Conservation (phyloP, 768 basidiomycete species). For the Mycena olivaceomarginata region DNA sequence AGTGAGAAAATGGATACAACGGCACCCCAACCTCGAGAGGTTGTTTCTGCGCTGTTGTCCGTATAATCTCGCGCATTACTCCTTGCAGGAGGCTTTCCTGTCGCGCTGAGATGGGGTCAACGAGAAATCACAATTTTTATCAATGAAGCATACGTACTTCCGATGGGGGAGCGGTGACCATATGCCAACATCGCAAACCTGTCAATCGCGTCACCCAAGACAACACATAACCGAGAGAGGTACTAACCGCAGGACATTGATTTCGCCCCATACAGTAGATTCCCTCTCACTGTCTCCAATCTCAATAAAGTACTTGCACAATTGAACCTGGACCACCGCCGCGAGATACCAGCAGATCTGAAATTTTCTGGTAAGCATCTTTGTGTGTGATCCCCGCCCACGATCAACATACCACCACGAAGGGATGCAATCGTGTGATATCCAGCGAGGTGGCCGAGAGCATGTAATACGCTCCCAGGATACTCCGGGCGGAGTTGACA, state of each 20-base stretch:
- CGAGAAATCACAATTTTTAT: constrained; percentile 33
- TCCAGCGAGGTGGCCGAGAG: constrained; percentile 91
- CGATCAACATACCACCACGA: constrained; percentile 78
- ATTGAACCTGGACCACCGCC: constrained; percentile 89
- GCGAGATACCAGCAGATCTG: constrained; percentile 96
- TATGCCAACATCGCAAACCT: constrained; percentile 92
- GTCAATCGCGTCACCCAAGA: constrained; percentile 9
- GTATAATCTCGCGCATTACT: constrained; percentile 89
- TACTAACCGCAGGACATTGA: constrained; percentile 85
- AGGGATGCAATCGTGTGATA: constrained; percentile 87
- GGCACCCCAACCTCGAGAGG: constrained; percentile 89
- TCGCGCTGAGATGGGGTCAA: constrained; percentile 70
- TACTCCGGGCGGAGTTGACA: constrained; percentile 83
- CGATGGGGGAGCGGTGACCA: constrained; percentile 87
- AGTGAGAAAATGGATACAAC: constrained; percentile 87
- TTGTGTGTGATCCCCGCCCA: neutral
- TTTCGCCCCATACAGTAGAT: constrained; percentile 90
- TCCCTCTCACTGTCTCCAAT: constrained; percentile 84
- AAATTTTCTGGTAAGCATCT: constrained; percentile 8
- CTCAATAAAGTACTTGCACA: constrained; percentile 92
- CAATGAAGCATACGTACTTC: constrained; percentile 71
- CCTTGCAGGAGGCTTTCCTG: constrained; percentile 90
- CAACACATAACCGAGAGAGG: neutral
- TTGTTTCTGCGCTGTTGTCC: constrained; percentile 87
- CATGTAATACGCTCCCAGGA: constrained; percentile 84